Conservation (phyloP, 148 eudicot genomes). For the Mesembryanthemum crystallinum region DNA sequence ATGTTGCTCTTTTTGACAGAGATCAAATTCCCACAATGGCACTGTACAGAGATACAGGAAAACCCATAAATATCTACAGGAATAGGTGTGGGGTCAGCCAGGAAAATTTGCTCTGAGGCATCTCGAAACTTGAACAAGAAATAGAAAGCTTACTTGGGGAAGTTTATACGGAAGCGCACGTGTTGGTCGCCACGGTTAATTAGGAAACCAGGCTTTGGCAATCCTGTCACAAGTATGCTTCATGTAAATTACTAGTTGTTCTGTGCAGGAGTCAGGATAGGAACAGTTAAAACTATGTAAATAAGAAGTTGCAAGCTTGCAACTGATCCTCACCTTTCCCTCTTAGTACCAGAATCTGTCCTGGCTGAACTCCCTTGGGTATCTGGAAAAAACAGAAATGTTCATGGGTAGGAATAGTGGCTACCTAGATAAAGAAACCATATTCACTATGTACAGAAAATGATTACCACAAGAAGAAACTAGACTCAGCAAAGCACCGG, state of each 20-base stretch:
- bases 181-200: constrained; percentile 73
- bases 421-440: not conserved
- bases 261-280: not conserved
- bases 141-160: constrained; percentile 61
- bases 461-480: not conserved
- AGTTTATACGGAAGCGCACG: constrained; percentile 70
- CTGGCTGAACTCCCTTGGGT: constrained; percentile 92
- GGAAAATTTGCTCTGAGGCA: not conserved
- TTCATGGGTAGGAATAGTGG: not conserved
- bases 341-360: constrained; percentile 63
- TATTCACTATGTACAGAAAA: not conserved
- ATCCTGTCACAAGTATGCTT: constrained; percentile 45
- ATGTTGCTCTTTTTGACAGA: not conserved
- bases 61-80: too few species aligned
- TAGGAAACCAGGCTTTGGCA: constrained; percentile 73
- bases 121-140: not conserved
- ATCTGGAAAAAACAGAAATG: constrained; percentile 43
- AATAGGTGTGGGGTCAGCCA: too few species aligned
- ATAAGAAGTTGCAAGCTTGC: constrained; percentile 10
- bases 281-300: not conserved
- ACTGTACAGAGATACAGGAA: too few species aligned
- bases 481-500: not conserved
- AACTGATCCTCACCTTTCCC: constrained; percentile 94
- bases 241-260: constrained; percentile 6
- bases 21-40: too few species aligned